Evolutionary conservation across 805 yeast genomes (phyloP), one percentile per base, ranked within the genome.

Genomic region (Wickerhamiella slavikovae): DNA sequence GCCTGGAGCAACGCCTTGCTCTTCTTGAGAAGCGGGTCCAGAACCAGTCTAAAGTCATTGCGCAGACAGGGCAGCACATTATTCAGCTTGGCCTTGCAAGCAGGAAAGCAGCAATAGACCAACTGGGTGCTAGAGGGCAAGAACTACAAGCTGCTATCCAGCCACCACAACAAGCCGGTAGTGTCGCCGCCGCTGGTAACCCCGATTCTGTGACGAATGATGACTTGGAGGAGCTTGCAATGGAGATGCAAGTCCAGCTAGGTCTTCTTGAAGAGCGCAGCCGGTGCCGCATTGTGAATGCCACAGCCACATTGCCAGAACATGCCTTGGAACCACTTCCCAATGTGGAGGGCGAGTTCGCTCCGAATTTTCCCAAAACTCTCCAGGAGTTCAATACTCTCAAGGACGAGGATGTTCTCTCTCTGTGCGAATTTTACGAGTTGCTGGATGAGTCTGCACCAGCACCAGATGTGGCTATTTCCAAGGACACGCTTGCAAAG

Each of bases 231-330:
- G 85, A 79, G 45, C 58, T 83, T 27, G 95, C 82, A 10, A 79
- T 78, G 8, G 96, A 83, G 49, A 55, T 83, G 32, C 95, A 83
- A 51, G 77, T 78, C 6, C 95, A 83, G 52, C 60, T 83, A 43
- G 83, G 77, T 30, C 57, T 64, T 15, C 40, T 54, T 15, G 96
- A 83, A 45, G 78, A 77, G 39, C 64, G 92, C 40, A 65, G 75
- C 12, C 63, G 77, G 25, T 62, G 76, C 38, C 62, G 96, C 49
- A 55, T 71, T 3, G 64, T 66, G 37, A 82, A 82, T 46, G 57
- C 76, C 1, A 59, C 61, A 16, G 57, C 69, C 32, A 40, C 44
- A 0, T 46, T 48, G 0, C 50, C 52, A 8, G 53, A 53, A 11
- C 68, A 60, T 12, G 37, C 48, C 5, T 43, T 80, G n/a, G 76